Evolutionary conservation across 148 eudicot genomes (phyloP).

Genomic region (Arctostaphylos glauca): DNA sequence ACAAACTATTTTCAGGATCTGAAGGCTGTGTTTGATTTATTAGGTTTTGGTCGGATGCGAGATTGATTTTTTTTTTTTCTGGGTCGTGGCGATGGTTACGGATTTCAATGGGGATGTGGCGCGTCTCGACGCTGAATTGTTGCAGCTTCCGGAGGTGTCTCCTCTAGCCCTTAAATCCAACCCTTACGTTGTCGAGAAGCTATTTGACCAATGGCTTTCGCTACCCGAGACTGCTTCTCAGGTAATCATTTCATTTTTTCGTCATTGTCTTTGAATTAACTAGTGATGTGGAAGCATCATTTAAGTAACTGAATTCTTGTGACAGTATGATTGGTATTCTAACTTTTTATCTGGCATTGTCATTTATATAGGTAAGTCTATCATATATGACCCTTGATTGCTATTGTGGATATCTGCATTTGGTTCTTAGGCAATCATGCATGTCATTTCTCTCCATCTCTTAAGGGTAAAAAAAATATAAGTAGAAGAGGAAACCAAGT

Average conservation of each 20-base stretch:
- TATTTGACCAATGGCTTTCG: conserved; percentile 90
- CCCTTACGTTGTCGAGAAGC: conserved; percentile 63
- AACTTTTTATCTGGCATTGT: not conserved
- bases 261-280: not conserved
- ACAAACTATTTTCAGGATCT: conserved; percentile 19
- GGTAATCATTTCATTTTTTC: conserved; percentile 30
- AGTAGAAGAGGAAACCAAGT: not conserved
- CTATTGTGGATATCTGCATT: not conserved
- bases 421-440: not conserved
- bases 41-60: conserved; percentile 21
- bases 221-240: conserved; percentile 62
- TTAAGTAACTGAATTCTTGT: not conserved
- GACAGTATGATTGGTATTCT: not conserved
- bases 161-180: conserved; percentile 63
- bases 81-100: conserved; percentile 46
- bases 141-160: conserved; percentile 83
- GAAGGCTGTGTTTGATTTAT: conserved; percentile 23
- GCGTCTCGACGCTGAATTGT: conserved; percentile 60
- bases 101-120: conserved; percentile 69
- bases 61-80: conserved; percentile 17
- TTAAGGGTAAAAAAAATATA: not conserved
- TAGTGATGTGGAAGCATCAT: not conserved
- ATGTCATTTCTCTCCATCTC: not conserved
- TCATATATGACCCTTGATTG: not conserved
- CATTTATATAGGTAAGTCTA: not conserved